Conservation (phyloP, 2,329 filamentous ascomycete genomes). For the Aschersonia sp. region DNA sequence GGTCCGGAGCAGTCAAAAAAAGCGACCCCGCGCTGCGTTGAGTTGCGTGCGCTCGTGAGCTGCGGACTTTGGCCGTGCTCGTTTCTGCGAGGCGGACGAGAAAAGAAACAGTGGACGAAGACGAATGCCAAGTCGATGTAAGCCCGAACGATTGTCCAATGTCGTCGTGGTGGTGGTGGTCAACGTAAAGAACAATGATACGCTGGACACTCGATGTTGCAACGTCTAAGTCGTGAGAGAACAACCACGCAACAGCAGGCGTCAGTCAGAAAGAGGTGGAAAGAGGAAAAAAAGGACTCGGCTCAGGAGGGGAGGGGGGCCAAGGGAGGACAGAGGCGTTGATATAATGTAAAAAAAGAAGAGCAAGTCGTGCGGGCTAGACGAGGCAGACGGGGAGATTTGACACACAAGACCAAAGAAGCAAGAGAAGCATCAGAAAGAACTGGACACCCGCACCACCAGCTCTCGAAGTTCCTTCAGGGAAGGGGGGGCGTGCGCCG, state of each 20-base stretch:
- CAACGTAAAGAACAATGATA: no score
- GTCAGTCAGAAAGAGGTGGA: neutral
- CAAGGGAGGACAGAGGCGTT: slow-evolving; percentile 3
- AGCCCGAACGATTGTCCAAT: no score
- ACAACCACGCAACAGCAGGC: neutral
- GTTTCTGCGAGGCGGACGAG: no score
- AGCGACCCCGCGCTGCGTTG: no score
- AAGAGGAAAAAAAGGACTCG: neutral
- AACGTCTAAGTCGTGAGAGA: neutral
- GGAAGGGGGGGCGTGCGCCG: neutral
- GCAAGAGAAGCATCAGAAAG: neutral
- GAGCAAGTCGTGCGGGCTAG: neutral
- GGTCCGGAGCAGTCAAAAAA: no score
- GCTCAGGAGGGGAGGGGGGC: neutral
- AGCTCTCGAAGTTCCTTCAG: neutral
- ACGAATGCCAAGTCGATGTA: no score
- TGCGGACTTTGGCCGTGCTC: no score
- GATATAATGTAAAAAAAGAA: neutral
- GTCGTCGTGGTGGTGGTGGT: no score
- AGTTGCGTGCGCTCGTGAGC: no score
- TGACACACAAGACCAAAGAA: slow-evolving; percentile 1
- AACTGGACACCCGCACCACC: neutral
- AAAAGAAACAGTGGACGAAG: no score
- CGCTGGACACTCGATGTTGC: no score
- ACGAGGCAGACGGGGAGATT: neutral